Base-by-base conservation (phyloP, 495 filamentous ascomycete species). In the Hypoxylon lenormandii region DNA sequence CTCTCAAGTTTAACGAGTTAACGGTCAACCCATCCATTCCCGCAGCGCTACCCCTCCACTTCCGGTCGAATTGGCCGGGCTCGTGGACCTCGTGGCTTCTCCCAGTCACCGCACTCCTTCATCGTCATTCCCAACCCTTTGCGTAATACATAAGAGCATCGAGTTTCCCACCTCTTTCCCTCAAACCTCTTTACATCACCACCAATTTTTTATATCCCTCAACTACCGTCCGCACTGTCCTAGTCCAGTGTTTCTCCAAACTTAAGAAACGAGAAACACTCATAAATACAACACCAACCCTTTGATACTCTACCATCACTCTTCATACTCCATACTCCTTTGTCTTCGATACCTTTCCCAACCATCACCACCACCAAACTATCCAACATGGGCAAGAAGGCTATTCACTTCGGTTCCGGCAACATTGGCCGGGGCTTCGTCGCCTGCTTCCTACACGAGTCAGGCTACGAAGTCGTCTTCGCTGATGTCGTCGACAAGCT, bases 381-480 rank as follows among this genome's bases (percentile, higher is more conserved):
- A 47, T 36, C 69, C 70, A 83, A 61, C 67, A 89, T 88, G 86
- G 80, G 77, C 51, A 92, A 91, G 80, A 96, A 92, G 77, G 92
- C 92, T 54, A 86, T 97, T 72, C 93, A 97, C 80, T 97, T 97
- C 72, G 93, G 93, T 60, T 93, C 93, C 74, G 93, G 93, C 73
- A 97, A 97, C 84, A 97, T 97, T 78, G 89, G 86, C 72, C 81
- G 83, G 40, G 84, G 84, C 56, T 85, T 86, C 56, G 85, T 88
- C 37, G 85, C 83, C 57, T 80, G 78, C 77, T 85, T 97, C 82
- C 88, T 97, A 48, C 89, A 96, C 80, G 85, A 90, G 69, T 91
- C 90, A 5, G 91, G 91, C 72, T 97, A 93, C 72, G 90, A 97
- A 73, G 93, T 98, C 70, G 84, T 97, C 80, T 98, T 98, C 77